These are phyloP conservation scores for Cudoniella acicularis DNA, from an alignment of 495 filamentous ascomycete species.

Conservation along the genomic window DNA sequence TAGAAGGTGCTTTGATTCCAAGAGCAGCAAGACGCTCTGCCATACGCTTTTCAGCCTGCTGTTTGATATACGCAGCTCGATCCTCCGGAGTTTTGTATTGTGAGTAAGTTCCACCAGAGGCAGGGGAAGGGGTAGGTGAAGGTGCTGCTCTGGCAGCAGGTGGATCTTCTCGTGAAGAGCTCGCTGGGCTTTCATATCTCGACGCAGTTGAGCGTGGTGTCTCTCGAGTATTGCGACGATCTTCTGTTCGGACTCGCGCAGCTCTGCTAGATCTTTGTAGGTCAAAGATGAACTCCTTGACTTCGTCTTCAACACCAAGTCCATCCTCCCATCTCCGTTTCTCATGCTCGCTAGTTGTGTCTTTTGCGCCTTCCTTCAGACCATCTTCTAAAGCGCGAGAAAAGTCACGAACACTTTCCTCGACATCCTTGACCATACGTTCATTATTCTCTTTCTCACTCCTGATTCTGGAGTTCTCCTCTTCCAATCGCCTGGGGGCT, in stretches of 20 bases:
- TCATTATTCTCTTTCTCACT: conserved; percentile 91
- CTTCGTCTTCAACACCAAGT: conserved; percentile 91
- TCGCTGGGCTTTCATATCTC: conserved; percentile 39
- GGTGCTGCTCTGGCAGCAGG: conserved; percentile 40
- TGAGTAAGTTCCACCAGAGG: conserved; percentile 57
- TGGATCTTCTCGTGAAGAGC: conserved; percentile 37
- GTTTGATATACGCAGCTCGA: conserved; percentile 90
- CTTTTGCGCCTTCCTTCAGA: conserved; percentile 75
- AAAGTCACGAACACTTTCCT: conserved; percentile 94
- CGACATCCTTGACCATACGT: conserved; percentile 92
- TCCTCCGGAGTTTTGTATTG: conserved; percentile 89
- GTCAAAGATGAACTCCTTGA: conserved; percentile 96
- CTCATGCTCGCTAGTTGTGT: conserved; percentile 75
- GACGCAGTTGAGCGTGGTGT: conserved; percentile 23
- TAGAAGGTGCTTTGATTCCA: conserved; percentile 76
- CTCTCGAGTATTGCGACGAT: conserved; percentile 39
- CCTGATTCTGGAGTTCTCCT: conserved; percentile 75
- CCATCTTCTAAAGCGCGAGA: conserved; percentile 76
- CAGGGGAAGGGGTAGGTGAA: conserved; percentile 30
- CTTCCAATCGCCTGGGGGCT: conserved; percentile 78
- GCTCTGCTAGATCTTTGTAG: conserved; percentile 79
- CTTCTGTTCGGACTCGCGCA: conserved; percentile 69
- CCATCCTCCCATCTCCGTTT: conserved; percentile 93
- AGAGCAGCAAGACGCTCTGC: conserved; percentile 94
- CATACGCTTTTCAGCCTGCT: conserved; percentile 95